Percentiles rank a stretch among this genome's conserved stretches.
Evolutionary conservation across 2,329 filamentous ascomycete genomes (phyloP).

Genomic region (Rhynchosporium graminicola): DNA sequence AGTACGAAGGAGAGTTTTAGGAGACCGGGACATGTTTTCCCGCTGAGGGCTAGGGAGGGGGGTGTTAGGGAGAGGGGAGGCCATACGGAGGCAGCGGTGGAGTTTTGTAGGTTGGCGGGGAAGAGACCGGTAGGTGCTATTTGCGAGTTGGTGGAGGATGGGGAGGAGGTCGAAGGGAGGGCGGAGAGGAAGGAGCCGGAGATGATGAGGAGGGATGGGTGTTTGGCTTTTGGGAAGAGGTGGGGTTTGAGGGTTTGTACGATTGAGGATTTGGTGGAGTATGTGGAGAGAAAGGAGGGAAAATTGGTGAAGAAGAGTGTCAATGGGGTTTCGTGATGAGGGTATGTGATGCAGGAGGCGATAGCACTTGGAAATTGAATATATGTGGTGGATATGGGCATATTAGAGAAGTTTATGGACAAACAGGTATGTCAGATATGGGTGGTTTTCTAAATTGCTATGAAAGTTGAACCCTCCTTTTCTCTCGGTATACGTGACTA

Average conservation of each 20-base stretch:
- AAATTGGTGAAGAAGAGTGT: constrained; percentile 32
- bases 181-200: constrained; percentile 67
- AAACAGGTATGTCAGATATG: no score
- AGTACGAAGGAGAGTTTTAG: constrained; percentile 61
- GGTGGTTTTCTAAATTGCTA: no score
- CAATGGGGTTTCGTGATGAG: constrained; percentile 28
- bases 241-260: constrained; percentile 94
- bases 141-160: constrained; percentile 88
- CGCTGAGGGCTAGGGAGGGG: constrained; percentile 74
- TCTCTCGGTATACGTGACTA: no score
- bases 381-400: no score
- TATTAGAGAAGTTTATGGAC: no score
- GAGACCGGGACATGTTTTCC: constrained; percentile 87
- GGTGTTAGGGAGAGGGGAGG: constrained; percentile 79
- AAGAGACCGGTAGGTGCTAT: constrained; percentile 79
- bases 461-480: no score
- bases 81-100: constrained; percentile 91
- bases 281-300: constrained; percentile 45
- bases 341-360: neutral
- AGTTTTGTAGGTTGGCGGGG: constrained; percentile 84
- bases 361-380: no score
- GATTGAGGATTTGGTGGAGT: constrained; percentile 83
- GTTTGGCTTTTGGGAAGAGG: constrained; percentile 80
- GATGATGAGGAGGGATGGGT: constrained; percentile 91
- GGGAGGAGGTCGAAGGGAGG: constrained; percentile 67